Evolutionary conservation across 306 rosid genomes (phyloP), one percentile per base, ranked within the genome.

Genomic region (Prunus campanulata): DNA sequence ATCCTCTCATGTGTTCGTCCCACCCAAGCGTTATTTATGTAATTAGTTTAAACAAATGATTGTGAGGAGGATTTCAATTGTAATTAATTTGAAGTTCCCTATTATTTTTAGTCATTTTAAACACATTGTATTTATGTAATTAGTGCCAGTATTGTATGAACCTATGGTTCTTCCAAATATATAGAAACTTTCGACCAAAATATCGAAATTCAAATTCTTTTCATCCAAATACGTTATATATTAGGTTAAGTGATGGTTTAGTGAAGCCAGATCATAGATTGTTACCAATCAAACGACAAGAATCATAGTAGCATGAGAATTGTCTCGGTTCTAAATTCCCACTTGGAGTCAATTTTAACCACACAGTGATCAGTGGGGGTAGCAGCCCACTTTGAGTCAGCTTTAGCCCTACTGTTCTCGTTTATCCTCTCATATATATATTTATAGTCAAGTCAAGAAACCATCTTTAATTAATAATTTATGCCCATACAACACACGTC

Each of bases 1-100:
- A 52, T 67, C 90, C 32, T 11, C 72, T 5, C 39, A 76, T 10
- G 63, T 71, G 29, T 65, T 81, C 39, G 25, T 55, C 39, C 59
- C 39, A 11, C 49, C 14, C 24, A 75, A 62, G 14, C 74, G 19
- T 16, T 10, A 4, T 35, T 24, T 6, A 12, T 78, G 6, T 49
- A 71, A 61, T 5, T 42, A 63, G 13, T 4, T n/a, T n/a, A n/a
- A n/a, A 14, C 18, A 9, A 6, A 39, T 4, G 44, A 39, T 39
- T 39, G 9, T 7, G 44, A 39, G 44, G 9, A 1, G 44, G 29
- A 22, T 20, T 56, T 56, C 61, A 56, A 7, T 56, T 20, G 12
- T 56, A 14, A 56, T 56, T 56, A 56, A 9, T 56, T 56, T 56
- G 24, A 54, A 19, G 10, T 54, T 54, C 25, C 4, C 11, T 22